A percentile compares a stretch with the other conserved stretches of the same genome.
phyloP scores from a whole-genome alignment of 768 basidiomycete species.

The Heimioporus sp. region DNA sequence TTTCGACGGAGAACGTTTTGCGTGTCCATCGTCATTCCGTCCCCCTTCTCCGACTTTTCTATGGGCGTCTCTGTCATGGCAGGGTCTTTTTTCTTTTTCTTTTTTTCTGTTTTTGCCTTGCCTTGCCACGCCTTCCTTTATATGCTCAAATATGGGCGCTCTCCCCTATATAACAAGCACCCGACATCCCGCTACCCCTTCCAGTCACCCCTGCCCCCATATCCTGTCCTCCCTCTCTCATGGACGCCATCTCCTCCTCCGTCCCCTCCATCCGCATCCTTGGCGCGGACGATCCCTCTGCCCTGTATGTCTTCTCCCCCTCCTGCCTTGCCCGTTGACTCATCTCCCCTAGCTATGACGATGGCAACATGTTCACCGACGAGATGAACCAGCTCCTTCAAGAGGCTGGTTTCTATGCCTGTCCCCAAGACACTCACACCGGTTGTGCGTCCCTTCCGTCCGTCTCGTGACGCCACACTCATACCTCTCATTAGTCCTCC shows the following conservation, averaged over 20 bases:
- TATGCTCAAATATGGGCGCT: slow-evolving; percentile 7
- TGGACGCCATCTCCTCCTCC: slow-evolving; percentile 7
- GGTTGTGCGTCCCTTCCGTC: slow-evolving; percentile 6
- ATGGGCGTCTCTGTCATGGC: slow-evolving; percentile 9
- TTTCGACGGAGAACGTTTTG: slow-evolving; percentile 9
- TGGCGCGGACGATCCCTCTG: slow-evolving; percentile 5
- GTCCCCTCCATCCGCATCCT: slow-evolving; percentile 22
- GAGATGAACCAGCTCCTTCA: neutral
- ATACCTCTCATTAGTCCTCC: neutral
- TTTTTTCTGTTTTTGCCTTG: too few species aligned
- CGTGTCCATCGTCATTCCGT: neutral
- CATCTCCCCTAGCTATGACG: slow-evolving; percentile 8
- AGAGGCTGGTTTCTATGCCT: neutral
- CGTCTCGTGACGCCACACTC: slow-evolving; percentile 15
- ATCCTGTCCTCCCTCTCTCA: slow-evolving; percentile 3
- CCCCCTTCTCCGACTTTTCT: neutral
- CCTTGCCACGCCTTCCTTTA: slow-evolving; percentile 4
- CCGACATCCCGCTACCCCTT: too few species aligned
- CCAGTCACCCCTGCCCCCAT: neutral
- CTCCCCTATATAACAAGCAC: slow-evolving; percentile 18
- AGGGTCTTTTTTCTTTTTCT: too few species aligned
- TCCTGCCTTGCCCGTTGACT: neutral
- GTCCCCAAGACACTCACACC: neutral
- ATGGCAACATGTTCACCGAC: neutral
- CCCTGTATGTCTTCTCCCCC: slow-evolving; percentile 16